A percentile compares a stretch with the other conserved stretches of the same genome.
These are phyloP conservation scores for Graphilbum fragrans DNA, from an alignment of 2,329 filamentous ascomycete genomes.

Conservation along the genomic window DNA sequence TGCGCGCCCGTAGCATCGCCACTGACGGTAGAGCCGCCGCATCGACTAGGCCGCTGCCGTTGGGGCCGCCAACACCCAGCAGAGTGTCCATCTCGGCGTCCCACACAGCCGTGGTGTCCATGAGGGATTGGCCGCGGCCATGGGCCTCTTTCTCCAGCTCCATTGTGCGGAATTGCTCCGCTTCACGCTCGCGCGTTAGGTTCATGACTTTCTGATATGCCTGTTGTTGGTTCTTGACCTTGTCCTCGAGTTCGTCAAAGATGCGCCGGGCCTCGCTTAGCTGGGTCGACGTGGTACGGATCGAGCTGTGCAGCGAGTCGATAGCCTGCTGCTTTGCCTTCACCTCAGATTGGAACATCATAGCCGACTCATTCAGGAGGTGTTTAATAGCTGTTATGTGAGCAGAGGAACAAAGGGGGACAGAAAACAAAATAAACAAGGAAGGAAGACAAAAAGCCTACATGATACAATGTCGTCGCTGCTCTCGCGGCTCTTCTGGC, in stretches of 20 bases:
- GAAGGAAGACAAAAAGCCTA: conserved; percentile 32
- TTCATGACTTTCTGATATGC: conserved; percentile 64
- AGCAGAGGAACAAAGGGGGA: conserved; percentile 7
- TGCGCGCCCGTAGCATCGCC: conserved; percentile 50
- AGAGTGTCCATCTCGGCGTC: conserved; percentile 38
- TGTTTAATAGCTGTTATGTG: conserved; percentile 60
- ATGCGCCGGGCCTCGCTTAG: conserved; percentile 66
- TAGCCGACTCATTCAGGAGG: conserved; percentile 66
- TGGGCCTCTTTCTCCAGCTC: conserved; percentile 28
- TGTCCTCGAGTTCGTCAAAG: conserved; percentile 58
- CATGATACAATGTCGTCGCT: conserved; percentile 69
- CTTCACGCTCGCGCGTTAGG: conserved; percentile 59
- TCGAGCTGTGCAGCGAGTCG: conserved; percentile 66
- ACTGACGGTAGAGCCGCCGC: conserved; percentile 43
- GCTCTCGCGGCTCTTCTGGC: conserved; percentile 53
- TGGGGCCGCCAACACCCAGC: conserved; percentile 23
- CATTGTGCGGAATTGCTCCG: conserved; percentile 47
- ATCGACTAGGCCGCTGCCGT: conserved; percentile 15
- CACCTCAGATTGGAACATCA: conserved; percentile 69
- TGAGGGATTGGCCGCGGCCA: conserved; percentile 19
- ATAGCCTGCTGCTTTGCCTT: conserved; percentile 74
- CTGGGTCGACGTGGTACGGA: conserved; percentile 68
- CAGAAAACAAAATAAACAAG: not conserved
- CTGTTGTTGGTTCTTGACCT: conserved; percentile 52
- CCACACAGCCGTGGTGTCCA: conserved; percentile 35